Evolutionary conservation across 139 green algal genomes (phyloP).

Genomic region (Tetraselmis chui): DNA sequence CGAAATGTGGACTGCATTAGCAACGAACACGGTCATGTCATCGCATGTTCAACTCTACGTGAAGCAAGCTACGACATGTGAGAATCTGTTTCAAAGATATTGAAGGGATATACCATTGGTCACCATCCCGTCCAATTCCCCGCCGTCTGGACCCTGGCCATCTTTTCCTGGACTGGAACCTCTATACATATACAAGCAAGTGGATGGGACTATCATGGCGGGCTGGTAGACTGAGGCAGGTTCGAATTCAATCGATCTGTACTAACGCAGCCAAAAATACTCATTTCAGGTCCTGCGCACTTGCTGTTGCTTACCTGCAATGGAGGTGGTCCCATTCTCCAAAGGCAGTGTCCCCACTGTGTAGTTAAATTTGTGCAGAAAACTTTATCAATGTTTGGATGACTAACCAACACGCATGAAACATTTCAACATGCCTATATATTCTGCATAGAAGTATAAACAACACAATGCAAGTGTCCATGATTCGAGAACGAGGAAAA

Average conservation of each 20-base stretch:
- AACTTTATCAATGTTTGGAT: background rate
- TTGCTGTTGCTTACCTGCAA: constrained; percentile 1
- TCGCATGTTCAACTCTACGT: too few species aligned
- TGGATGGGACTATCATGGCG: too few species aligned
- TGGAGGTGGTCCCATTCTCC: background rate
- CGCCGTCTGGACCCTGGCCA: background rate
- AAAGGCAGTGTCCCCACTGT: background rate
- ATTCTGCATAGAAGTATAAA: background rate
- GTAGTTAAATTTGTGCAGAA: too few species aligned
- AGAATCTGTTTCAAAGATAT: background rate
- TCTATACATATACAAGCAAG: too few species aligned
- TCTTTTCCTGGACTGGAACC: background rate
- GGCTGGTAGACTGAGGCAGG: too few species aligned
- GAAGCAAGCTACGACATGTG: too few species aligned
- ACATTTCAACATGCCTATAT: background rate
- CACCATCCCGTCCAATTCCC: background rate
- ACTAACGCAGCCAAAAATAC: too few species aligned
- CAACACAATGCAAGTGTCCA: background rate
- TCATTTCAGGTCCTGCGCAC: too few species aligned
- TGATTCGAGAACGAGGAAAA: too few species aligned
- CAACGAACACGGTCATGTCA: background rate
- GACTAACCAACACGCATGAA: background rate
- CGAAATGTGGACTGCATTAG: background rate
- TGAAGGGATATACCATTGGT: background rate
- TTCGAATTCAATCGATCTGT: too few species aligned